phyloP scores from a whole-genome alignment of 106 monocot genomes.

The Agapanthus africanus region DNA sequence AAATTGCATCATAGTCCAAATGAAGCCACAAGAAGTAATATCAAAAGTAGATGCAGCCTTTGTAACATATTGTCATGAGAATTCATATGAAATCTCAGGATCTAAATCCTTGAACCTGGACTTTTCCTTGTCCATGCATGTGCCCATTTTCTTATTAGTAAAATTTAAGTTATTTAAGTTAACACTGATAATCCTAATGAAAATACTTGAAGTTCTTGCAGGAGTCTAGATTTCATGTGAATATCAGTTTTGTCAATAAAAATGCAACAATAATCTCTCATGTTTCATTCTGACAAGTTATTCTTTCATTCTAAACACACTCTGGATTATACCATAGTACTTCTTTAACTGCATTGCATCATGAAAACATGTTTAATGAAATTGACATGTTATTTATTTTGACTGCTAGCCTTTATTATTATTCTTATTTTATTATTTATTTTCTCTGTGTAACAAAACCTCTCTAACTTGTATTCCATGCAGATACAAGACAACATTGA shows the following conservation, averaged over 20 bases:
- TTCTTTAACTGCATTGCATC: neutral
- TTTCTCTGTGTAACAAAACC: neutral
- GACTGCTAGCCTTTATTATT: neutral
- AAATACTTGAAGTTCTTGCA: neutral
- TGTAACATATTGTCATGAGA: neutral
- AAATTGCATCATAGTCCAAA: too few species aligned
- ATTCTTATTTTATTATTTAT: neutral
- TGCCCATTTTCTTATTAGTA: too few species aligned
- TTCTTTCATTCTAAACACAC: neutral
- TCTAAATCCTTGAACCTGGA: too few species aligned
- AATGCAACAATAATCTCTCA: neutral
- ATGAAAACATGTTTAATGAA: neutral
- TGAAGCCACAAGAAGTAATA: neutral
- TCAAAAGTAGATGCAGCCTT: neutral
- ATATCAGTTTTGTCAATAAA: neutral
- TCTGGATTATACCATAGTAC: neutral
- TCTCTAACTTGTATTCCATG: neutral
- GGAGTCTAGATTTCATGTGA: neutral
- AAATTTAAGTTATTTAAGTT: too few species aligned
- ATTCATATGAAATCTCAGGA: neutral
- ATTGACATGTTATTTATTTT: neutral
- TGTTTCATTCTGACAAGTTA: neutral
- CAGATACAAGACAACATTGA: conserved; percentile 11
- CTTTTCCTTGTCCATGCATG: too few species aligned
- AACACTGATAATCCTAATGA: neutral